A percentile compares a stretch with the other conserved stretches of the same genome.
Conservation (phyloP, 2,329 filamentous ascomycete species). For the Simplicillium sp. region DNA sequence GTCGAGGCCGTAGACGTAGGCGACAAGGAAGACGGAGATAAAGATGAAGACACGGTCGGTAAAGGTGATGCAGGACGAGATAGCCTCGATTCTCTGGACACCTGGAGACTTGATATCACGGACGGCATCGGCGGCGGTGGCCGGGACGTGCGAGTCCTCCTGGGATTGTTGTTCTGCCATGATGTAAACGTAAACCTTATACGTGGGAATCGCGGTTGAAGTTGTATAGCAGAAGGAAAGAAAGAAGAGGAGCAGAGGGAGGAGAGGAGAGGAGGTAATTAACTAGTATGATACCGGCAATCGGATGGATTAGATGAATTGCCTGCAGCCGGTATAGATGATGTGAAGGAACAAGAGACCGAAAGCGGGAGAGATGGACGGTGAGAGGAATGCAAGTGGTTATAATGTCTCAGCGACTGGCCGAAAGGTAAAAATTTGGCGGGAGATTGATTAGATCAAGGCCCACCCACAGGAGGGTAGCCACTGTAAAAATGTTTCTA, state of each 20-base stretch:
- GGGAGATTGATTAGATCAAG: too few relatives aligned
- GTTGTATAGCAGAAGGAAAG: conserved; percentile 1
- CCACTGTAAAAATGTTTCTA: too few relatives aligned
- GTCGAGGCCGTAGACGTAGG: conserved; percentile 49
- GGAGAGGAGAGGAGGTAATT: background rate
- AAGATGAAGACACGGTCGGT: conserved; percentile 42
- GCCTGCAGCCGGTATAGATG: background rate
- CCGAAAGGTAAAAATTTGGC: too few relatives aligned
- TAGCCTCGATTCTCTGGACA: conserved; percentile 42
- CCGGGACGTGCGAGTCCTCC: background rate
- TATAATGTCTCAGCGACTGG: too few relatives aligned
- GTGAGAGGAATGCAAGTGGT: too few relatives aligned
- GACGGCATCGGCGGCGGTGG: too few relatives aligned
- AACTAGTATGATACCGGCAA: background rate
- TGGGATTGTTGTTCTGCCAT: conserved; percentile 4
- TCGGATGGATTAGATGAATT: background rate
- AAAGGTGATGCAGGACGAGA: conserved; percentile 35
- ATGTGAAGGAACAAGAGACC: background rate
- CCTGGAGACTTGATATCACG: conserved; percentile 26
- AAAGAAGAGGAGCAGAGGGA: background rate
- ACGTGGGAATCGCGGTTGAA: background rate
- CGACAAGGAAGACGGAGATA: conserved; percentile 46
- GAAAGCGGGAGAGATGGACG: too few relatives aligned
- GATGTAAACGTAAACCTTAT: background rate
- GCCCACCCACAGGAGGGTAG: too few relatives aligned